Conservation (phyloP, 1,139 yeast genomes). For the Geotrichum cucujoidarum region DNA sequence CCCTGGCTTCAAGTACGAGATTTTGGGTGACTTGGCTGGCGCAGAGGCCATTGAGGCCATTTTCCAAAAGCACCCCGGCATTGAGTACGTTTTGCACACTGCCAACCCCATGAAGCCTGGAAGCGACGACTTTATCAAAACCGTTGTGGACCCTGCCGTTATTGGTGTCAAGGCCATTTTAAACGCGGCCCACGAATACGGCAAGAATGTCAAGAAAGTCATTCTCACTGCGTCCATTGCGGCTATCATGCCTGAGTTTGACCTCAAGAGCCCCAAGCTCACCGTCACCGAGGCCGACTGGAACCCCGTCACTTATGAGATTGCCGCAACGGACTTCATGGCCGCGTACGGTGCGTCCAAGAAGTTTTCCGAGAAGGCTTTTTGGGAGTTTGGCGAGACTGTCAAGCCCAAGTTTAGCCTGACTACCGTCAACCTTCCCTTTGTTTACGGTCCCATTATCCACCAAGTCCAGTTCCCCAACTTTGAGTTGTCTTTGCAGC, state of each 20-base stretch:
- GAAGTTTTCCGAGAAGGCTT: background rate
- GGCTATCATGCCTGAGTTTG: conserved; percentile 20
- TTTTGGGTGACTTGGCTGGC: too few relatives aligned
- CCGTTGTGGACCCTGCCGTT: conserved; percentile 6
- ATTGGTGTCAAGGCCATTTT: conserved; percentile 3
- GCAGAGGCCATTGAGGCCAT: too few relatives aligned
- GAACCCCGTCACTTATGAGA: background rate
- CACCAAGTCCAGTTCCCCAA: background rate
- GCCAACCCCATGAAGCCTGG: conserved; percentile 42
- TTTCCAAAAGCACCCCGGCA: too few relatives aligned
- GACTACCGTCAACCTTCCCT: background rate
- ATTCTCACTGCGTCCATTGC: conserved; percentile 11
- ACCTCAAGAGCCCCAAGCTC: conserved; percentile 12
- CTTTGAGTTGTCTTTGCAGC: background rate
- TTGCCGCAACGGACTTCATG: background rate
- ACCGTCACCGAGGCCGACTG: conserved; percentile 12
- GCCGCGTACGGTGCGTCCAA: background rate
- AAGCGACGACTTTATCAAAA: conserved; percentile 21
- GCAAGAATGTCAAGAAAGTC: conserved; percentile 1
- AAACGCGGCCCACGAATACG: too few relatives aligned
- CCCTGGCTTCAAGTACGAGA: too few relatives aligned
- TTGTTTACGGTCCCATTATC: background rate
- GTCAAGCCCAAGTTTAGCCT: conserved; percentile 1
- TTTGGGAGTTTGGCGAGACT: conserved; percentile 6
- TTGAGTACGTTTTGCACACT: too few relatives aligned